Base-by-base conservation (phyloP, 2,329 filamentous ascomycete species). In the Leptodontidium sp. region DNA sequence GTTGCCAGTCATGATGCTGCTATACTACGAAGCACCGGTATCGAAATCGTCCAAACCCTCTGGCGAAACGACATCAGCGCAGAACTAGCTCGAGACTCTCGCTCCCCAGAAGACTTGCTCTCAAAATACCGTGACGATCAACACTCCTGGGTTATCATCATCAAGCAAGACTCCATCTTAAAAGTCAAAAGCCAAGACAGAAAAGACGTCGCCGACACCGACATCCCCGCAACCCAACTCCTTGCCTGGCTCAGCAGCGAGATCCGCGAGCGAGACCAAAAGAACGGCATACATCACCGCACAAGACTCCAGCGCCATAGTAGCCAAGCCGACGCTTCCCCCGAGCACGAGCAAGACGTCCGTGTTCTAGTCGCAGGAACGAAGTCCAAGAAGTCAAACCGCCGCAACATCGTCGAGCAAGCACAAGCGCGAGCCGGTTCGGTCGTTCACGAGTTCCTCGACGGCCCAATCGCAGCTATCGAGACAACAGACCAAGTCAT, bases 341-440 rank as follows among this genome's bases (percentile, higher is more conserved):
- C 73, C 64, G 82, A 87, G 53, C 81, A 85, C 65, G 86, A 89
- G 68, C 90, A 91, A 73, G 91, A 95, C 66, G 94, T 98, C 57
- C 90, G 92, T 69, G 91, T 98, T n/a, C 85, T 98, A 4, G 87
- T 94, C 6, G 89, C 92, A 0, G 91, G 93, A 67, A 94, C 93
- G 61, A 90, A 91, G 75, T 93, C 90, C 79, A 98, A 97, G 81
- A 98, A 98, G 82, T 92, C 91, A 71, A 98, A 97, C 80, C 90
- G 95, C 64, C 90, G 90, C 77, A 90, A 90, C 35, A 93, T 98
- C 61, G 90, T 98, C 59, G 93, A 97, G 78, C 91, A 94, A 73
- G 91, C 91, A 70, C 88, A 88, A 80, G 79, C 77, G 67, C 85
- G 83, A 71, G 84, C 84, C 4, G 85, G 87, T 38, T 87, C 87